These are phyloP conservation scores for Rhynchospora breviuscula DNA, from an alignment of 176 grass and related monocot genomes.

Conservation along the genomic window DNA sequence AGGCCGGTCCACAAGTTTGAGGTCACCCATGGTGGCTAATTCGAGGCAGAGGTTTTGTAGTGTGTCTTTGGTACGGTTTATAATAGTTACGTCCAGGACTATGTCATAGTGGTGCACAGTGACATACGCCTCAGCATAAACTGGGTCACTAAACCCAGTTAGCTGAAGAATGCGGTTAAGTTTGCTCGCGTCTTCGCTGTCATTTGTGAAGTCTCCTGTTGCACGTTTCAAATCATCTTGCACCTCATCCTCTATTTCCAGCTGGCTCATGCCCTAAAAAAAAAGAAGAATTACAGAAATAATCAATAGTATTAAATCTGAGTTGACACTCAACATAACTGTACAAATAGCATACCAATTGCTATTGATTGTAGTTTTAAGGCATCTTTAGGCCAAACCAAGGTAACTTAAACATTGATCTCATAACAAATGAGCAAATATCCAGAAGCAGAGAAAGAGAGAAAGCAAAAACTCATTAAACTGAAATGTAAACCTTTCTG, in stretches of 20 bases:
- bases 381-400: background rate
- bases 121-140: conserved; percentile 56
- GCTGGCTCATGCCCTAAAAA: conserved; percentile 56
- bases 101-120: conserved; percentile 43
- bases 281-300: conserved; percentile 9
- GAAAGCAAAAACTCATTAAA: background rate
- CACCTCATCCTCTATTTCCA: conserved; percentile 58
- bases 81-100: conserved; percentile 29
- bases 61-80: conserved; percentile 31
- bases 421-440: conserved; percentile 5
- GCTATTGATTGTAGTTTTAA: background rate
- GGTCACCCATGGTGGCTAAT: conserved; percentile 55
- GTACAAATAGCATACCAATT: background rate
- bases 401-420: background rate
- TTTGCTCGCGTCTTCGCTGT: conserved; percentile 38
- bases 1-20: conserved; percentile 57
- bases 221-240: conserved; percentile 63
- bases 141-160: conserved; percentile 62
- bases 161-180: conserved; percentile 55
- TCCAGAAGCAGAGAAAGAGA: background rate
- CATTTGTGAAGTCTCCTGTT: conserved; percentile 47
- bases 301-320: background rate
- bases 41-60: conserved; percentile 44
- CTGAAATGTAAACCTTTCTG: conserved; percentile 22
- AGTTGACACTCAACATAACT: too few species aligned